Base-by-base conservation (phyloP, 2,329 filamentous ascomycete genomes). In the Thelonectria rubi region DNA sequence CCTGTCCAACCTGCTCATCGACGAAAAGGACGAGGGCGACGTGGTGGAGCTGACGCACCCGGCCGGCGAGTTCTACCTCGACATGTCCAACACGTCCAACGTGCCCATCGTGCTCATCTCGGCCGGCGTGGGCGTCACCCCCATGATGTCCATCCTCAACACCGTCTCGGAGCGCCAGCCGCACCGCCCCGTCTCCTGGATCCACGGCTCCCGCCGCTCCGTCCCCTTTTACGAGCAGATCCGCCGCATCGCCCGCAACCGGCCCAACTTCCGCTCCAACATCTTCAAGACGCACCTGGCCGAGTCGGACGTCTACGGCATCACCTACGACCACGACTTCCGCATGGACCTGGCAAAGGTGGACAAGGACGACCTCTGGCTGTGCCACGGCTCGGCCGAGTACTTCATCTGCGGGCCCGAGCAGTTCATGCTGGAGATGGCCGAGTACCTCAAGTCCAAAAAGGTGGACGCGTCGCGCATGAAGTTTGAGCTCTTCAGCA, bases 1-100 rank as follows among this genome's bases (percentile, higher is more conserved):
- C 62, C 83, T 93, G 17, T 92, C 89, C 51, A 92, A 91, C 72
- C 78, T 90, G 42, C 79, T 93, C 37, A 87, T 93, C 72, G 84
- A 88, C 65, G 76, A 79, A 17, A 84, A 87, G 73, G 77, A 82
- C 1, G 82, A 84, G 43, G 90, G 90, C 42, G 88, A 91, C 69
- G 70, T 81, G 0, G 72, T 93, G 10, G 80, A 89, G 64, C 78
- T 93, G 11, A 88, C 88, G 3, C 89, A 92, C 71, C 91, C 91
- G 0, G 81, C 80, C 4, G 87, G 87, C 43, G 85, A 88, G 69
- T 88, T 89, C 75, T 85, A 78, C 73, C 78, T 88, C 45, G 80
- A 86, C 68, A 76, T 72, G 70, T 59, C 76, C 18, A 75, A 77
- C 53, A 74, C 65, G 17, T 72, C 69, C 50, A 72, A 72, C 49